Percentiles rank a stretch among this genome's conserved stretches.
These are phyloP conservation scores for Dipteronia sinensis DNA, from an alignment of 345 rosid genomes.

Conservation along the genomic window DNA sequence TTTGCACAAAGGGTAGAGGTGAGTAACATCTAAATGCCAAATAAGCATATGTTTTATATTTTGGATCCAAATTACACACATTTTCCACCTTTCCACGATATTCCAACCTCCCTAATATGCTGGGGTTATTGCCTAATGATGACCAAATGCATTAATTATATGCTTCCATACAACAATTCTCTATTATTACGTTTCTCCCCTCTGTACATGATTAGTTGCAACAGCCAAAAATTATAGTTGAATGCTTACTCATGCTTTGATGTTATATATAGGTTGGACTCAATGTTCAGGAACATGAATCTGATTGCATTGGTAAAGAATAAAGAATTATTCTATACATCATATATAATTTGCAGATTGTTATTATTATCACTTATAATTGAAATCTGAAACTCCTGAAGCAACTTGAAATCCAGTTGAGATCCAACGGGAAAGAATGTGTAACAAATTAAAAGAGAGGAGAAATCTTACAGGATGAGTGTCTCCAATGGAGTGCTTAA, in stretches of 20 bases:
- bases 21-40: background rate
- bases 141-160: too few relatives aligned
- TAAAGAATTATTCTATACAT: too few relatives aligned
- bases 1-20: background rate
- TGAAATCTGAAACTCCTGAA: background rate
- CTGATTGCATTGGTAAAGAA: too few relatives aligned
- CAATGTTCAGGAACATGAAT: too few relatives aligned
- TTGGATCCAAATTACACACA: too few relatives aligned
- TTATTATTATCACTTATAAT: background rate
- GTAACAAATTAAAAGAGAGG: background rate
- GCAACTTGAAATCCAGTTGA: too few relatives aligned
- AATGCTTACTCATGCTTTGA: background rate
- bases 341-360: background rate
- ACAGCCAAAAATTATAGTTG: background rate
- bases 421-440: background rate
- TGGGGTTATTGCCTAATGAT: too few relatives aligned
- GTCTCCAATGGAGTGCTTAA: conserved; percentile 81
- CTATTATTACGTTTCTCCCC: background rate
- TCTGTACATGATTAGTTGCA: background rate
- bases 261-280: background rate
- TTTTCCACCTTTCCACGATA: too few relatives aligned
- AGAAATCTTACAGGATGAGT: conserved; percentile 69
- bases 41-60: background rate
- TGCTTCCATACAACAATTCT: background rate
- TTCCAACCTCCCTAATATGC: too few relatives aligned